Evolutionary conservation across 148 eudicot genomes (phyloP), one percentile per base, ranked within the genome.

Genomic region (Rhododendron kiyosumense): DNA sequence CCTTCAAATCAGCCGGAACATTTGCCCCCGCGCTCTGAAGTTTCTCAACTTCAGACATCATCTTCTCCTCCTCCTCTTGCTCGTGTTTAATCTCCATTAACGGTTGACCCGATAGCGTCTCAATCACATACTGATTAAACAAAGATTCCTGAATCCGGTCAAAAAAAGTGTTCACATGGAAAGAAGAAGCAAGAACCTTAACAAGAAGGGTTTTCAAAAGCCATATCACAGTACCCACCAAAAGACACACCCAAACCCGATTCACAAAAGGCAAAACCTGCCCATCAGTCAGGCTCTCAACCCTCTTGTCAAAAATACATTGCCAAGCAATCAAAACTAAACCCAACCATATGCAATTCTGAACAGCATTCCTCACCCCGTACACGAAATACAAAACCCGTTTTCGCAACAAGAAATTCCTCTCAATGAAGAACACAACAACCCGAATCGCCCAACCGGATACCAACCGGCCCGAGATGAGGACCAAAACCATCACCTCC

Each of bases 61-160:
- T 57, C 63, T 89, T 83, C 14, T 92, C 98, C 82, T 95, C 94
- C 71, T 95, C 96, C 74, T 94, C 96, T 7, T 86, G 90, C 32
- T 88, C 91, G 0, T 85, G 86, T 48, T 88, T 90, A 14, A 92
- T 81, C 85, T 91, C 93, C 48, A 93, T 80, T 78, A 87, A 52
- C 0, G 98, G 96, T 14, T 93, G 93, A 2, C 93, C 93, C 1
- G 98, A 94, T 14, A 95, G 89, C 0, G 91, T 89, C 90, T 95
- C 96, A 14, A 95, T 94, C 88, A 93, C 95, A 79, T 95, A 94
- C 77, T 95, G 98, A 28, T 92, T 92, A 77, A 95, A 95, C 90
- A 95, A 84, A 9, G 95, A 89, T 2, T 95, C 95, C 86, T 95
- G 98, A 88, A 95, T 95, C 24, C 98, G 90, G 81, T 95, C 96